Evolutionary conservation across 2,329 filamentous ascomycete species (phyloP), one percentile per base, ranked within the genome.

Genomic region (Botryotinia narcissicola): DNA sequence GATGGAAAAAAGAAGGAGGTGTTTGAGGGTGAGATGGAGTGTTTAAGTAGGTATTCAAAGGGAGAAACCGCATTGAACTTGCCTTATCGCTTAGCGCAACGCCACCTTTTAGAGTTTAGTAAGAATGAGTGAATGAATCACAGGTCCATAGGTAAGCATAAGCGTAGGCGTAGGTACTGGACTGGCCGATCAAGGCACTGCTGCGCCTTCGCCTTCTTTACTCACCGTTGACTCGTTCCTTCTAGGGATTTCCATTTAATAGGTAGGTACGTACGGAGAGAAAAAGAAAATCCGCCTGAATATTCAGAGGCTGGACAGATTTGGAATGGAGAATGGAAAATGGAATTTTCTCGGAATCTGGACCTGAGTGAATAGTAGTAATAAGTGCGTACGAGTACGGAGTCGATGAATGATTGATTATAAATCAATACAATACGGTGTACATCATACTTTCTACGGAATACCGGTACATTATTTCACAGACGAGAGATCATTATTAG

Each of bases 21-120:
- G 62, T 5, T 73, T 22, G 59, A 77, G 78, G 79, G 77, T 80
- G 76, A 75, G 78, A 76, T 35, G 59, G 62, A 37, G 40, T 62
- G 40, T 46, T 74, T 75, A 72, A 73, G 73, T 72, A 72, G 72
- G 73, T 68, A 48, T 14, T 51, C 18, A 46, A 66, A n/a, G 61
- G 70, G 70, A 40, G 63, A 22, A 20, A 71, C 18, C 37, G 60
- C 37, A 57, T 51, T 57, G 25, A 68, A 40, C 61, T 40, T 70
- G 61, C 46, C 70, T 72, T 67, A 67, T 72, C 70, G 70, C 61
- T 72, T 72, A 72, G 70, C 61, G 70, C 29, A 48, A 37, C 70
- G 70, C 70, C 70, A 72, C 70, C 46, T 57, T 57, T 57, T 57
- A 18, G 32, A 6, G 37, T 44, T 35, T 67, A 20, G 18, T 32